phyloP scores from a whole-genome alignment of 352 stramenopile species.

The Globisporangium recalcitrans region DNA sequence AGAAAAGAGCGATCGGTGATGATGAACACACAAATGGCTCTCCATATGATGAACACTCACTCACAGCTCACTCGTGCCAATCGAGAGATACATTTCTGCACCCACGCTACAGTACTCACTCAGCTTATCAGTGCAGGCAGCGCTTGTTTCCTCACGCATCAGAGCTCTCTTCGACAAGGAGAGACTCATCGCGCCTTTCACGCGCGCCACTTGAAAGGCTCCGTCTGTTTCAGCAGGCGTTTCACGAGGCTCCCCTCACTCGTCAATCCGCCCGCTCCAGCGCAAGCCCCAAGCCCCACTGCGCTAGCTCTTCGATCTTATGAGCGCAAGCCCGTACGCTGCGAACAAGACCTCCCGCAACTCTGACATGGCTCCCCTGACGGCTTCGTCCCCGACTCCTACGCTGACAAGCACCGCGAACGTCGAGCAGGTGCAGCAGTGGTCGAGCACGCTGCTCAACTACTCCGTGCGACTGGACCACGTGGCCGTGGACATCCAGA shows the following conservation, averaged over 20 bases:
- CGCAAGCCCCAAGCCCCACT: not conserved
- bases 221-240: not conserved
- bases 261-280: not conserved
- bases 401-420: not conserved
- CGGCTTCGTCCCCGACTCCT: not conserved
- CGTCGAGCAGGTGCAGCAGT: slow-evolving; percentile 31
- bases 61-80: too few relatives aligned
- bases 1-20: not conserved
- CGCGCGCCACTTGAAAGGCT: not conserved
- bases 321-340: not conserved
- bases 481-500: slow-evolving; percentile 40
- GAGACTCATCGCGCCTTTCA: too few relatives aligned
- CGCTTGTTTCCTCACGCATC: too few relatives aligned
- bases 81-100: not conserved
- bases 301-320: not conserved
- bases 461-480: slow-evolving; percentile 42
- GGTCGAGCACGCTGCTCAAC: slow-evolving; percentile 36
- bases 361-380: not conserved
- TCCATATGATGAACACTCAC: not conserved
- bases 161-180: too few relatives aligned
- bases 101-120: not conserved
- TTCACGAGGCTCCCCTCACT: not conserved
- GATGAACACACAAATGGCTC: not conserved
- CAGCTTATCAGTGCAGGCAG: too few relatives aligned
- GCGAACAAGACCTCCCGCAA: slow-evolving; percentile 1